Base-by-base conservation (phyloP, 2,329 filamentous ascomycete species). In the Thielaviopsis populi region DNA sequence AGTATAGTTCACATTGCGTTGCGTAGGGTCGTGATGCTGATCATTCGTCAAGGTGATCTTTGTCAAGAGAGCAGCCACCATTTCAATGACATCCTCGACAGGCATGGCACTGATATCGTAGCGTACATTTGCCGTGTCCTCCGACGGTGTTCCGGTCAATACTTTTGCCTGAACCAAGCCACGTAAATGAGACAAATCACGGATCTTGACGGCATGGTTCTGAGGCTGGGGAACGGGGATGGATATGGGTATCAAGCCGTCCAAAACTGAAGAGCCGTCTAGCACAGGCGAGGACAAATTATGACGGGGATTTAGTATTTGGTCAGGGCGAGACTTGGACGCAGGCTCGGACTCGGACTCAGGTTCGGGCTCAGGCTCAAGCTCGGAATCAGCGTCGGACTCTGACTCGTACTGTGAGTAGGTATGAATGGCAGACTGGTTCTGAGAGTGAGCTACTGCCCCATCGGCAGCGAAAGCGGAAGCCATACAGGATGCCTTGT, bases 31-130 rank as follows among this genome's bases (percentile, higher is more conserved):
- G 74, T 97, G 92, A 73, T 97, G 91, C 61, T 87, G 78, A 72
- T 99, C 94, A 72, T 99, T 99, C 65, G 92, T 96, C 2, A 89
- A 90, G 5, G 94, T 97, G 70, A 99, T 99, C 74, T 97, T 97
- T 64, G 92, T 96, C 67, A 99, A 79, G 27, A 99, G 81, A 6
- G 91, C 94, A 3, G 94, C 94, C 3, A 99, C 94, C 94, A 99
- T 97, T 74, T 97, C 92, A 72, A 99, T 99, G 69, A 99, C 89
- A 72, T 99, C 92, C 68, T 87, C 85, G 63, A 97, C 95, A 62
- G 94, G 94, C 92, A 99, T 97, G 62, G 84, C 88, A 75, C 91
- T 96, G 70, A 99, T 96, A 74, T 97, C 94, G 73, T 96, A 99
- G 72, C 83, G 84, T 75, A 80, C 81, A 67, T 79, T 79, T 63